Evolutionary conservation across 345 rosid genomes (phyloP).

Genomic region (Carallia pectinifolia): DNA sequence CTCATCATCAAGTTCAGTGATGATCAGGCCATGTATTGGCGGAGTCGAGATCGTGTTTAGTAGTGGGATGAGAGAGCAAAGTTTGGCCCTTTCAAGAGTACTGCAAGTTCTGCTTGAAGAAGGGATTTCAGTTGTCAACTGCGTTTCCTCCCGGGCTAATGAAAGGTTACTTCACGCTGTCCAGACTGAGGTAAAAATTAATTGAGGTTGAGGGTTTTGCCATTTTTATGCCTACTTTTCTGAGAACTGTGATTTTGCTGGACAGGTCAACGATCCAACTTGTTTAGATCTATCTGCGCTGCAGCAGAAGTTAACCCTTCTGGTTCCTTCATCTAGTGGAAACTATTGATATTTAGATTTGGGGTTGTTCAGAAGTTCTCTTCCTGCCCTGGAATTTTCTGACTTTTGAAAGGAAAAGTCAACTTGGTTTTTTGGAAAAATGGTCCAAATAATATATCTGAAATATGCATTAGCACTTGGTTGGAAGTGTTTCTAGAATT

Average conservation of each 20-base stretch:
- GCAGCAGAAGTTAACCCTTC: conserved; percentile 34
- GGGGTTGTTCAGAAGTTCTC: no score
- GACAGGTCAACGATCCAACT: conserved; percentile 46
- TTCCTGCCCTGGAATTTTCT: background rate
- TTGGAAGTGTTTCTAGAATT: background rate
- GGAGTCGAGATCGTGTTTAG: conserved; percentile 57
- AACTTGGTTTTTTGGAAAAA: conserved; percentile 1
- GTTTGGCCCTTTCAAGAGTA: conserved; percentile 44
- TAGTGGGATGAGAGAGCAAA: conserved; percentile 28
- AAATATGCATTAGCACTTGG: background rate
- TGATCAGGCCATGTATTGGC: conserved; percentile 37
- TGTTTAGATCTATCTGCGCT: conserved; percentile 29
- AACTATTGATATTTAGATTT: no score
- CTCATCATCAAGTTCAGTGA: conserved; percentile 16
- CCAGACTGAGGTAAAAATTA: conserved; percentile 47
- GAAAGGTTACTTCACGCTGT: conserved; percentile 45
- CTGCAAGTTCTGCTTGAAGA: conserved; percentile 44
- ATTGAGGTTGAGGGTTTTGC: conserved; percentile 9
- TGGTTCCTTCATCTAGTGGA: conserved; percentile 10
- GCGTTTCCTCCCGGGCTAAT: conserved; percentile 51
- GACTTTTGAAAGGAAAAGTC: conserved; percentile 3
- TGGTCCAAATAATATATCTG: background rate
- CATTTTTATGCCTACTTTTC: background rate
- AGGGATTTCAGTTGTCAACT: conserved; percentile 48
- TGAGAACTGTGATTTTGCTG: conserved; percentile 11